A percentile compares a stretch with the other conserved stretches of the same genome.
Evolutionary conservation across 2,329 filamentous ascomycete genomes (phyloP).

Genomic region (Aspergillus sp.): DNA sequence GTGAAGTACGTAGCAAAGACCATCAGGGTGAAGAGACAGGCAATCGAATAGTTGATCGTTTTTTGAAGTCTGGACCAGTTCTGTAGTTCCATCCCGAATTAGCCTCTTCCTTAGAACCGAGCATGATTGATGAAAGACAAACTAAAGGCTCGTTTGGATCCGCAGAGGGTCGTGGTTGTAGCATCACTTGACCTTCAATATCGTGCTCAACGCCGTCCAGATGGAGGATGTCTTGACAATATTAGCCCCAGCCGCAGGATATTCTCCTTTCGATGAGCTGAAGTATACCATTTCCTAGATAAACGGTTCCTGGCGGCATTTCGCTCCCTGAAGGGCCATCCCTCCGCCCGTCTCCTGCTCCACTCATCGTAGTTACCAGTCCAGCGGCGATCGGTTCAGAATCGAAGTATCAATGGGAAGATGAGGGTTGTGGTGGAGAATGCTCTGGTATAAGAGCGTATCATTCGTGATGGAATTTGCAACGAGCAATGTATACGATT

Average conservation of each 20-base stretch:
- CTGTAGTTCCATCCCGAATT: neutral
- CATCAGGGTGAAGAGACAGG: slow-evolving; percentile 14
- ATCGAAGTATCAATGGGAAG: neutral
- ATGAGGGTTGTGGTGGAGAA: too few species aligned
- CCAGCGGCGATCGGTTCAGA: neutral
- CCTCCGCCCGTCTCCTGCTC: too few species aligned
- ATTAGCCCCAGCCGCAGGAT: neutral
- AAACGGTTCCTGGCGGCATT: slow-evolving; percentile 4
- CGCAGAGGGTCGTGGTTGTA: slow-evolving; percentile 12
- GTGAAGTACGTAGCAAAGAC: slow-evolving; percentile 7
- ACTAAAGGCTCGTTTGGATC: slow-evolving; percentile 26
- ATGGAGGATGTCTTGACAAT: neutral
- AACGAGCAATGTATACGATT: too few species aligned
- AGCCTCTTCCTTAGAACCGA: neutral
- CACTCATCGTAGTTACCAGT: too few species aligned
- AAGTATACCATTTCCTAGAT: slow-evolving; percentile 2
- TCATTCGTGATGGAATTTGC: too few species aligned
- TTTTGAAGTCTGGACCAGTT: slow-evolving; percentile 14
- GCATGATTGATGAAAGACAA: neutral
- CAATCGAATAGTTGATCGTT: slow-evolving; percentile 6
- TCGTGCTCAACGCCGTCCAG: neutral
- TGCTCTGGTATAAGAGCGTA: neutral
- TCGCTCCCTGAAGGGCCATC: neutral
- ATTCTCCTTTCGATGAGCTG: neutral
- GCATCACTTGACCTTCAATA: slow-evolving; percentile 6